Conservation (phyloP, 2,329 filamentous ascomycete genomes). For the Endocalyx cinctus region DNA sequence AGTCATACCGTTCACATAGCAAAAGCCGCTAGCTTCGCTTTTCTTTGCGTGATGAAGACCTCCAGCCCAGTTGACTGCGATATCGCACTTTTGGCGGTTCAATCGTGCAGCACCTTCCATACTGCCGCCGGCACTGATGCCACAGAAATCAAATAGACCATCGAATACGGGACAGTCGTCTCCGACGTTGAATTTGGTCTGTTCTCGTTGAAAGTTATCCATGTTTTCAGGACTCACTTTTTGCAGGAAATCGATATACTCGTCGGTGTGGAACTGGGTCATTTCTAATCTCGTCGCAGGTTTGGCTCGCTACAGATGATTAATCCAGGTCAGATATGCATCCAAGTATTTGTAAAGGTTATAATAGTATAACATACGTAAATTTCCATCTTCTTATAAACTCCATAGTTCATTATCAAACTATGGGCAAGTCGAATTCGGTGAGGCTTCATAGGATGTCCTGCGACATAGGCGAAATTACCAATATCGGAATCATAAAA, state of each 20-base stretch:
- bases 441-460: constrained; percentile 99
- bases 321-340: not conserved
- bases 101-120: constrained; percentile 90
- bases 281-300: constrained; percentile 86
- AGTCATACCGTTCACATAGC: constrained; percentile 86
- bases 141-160: constrained; percentile 94
- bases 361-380: constrained; percentile 67
- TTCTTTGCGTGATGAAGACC: constrained; percentile 98
- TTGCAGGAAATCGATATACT: constrained; percentile 92
- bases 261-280: constrained; percentile 87
- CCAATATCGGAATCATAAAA: constrained; percentile 98
- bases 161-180: constrained; percentile 98
- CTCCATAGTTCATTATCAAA: constrained; percentile 90
- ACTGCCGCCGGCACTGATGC: constrained; percentile 87
- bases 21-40: constrained; percentile 92
- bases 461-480: constrained; percentile 95
- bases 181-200: constrained; percentile 89
- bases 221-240: constrained; percentile 99
- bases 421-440: constrained; percentile 92
- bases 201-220: constrained; percentile 87
- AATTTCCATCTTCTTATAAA: constrained; percentile 95
- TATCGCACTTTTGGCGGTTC: constrained; percentile 87
- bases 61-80: constrained; percentile 97
- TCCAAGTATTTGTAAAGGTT: constrained; percentile 55
- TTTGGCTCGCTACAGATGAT: constrained; percentile 62